Conservation (phyloP, 805 yeast genomes). For the Candida patagonica region DNA sequence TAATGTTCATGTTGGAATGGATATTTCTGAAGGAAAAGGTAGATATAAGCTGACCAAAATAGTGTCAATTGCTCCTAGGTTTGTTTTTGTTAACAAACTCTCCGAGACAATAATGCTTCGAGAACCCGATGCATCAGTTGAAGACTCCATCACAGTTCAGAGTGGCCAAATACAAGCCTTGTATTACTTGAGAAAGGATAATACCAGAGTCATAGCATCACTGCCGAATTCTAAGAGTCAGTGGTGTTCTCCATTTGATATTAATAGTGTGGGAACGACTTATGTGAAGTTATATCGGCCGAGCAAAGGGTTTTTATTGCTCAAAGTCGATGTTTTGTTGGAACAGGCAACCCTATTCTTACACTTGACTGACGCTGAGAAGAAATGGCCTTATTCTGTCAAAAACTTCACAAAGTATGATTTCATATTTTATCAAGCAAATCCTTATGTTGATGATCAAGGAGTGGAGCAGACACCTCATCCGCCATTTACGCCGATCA, state of each 20-base stretch:
- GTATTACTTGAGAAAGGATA: constrained; percentile 46
- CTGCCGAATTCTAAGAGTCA: constrained; percentile 46
- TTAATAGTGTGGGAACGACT: constrained; percentile 76
- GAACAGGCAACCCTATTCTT: constrained; percentile 78
- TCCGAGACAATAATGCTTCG: constrained; percentile 48
- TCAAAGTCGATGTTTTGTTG: constrained; percentile 64
- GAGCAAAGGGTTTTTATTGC: constrained; percentile 47
- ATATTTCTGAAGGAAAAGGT: constrained; percentile 70
- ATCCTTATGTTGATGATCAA: constrained; percentile 58
- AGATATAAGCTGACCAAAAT: constrained; percentile 69
- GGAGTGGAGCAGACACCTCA: constrained; percentile 48
- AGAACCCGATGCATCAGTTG: constrained; percentile 53
- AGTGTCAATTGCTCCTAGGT: constrained; percentile 75
- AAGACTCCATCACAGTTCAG: constrained; percentile 23
- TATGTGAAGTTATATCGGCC: constrained; percentile 61
- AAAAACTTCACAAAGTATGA: constrained; percentile 85
- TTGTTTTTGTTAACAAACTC: constrained; percentile 56
- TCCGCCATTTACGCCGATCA: constrained; percentile 62
- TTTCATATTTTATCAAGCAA: constrained; percentile 76
- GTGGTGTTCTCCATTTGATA: constrained; percentile 85
- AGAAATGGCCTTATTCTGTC: constrained; percentile 87
- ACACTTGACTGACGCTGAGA: constrained; percentile 59
- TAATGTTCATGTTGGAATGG: constrained; percentile 70
- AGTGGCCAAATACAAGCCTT: constrained; percentile 23
- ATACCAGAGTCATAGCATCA: constrained; percentile 52